phyloP scores from a whole-genome alignment of 129 eudicot species.

The Dittrichia graveolens region DNA sequence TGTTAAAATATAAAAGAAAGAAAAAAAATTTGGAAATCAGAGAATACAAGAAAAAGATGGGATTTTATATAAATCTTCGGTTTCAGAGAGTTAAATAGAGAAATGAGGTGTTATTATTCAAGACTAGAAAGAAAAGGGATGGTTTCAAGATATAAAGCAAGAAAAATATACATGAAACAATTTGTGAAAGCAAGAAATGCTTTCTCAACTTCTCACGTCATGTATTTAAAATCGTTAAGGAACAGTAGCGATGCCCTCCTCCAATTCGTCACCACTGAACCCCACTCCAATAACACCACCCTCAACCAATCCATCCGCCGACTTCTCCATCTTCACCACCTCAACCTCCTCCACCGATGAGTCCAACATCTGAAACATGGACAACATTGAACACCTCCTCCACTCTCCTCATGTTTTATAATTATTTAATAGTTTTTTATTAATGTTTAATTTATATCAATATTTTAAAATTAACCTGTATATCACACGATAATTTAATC shows the following conservation, averaged over 20 bases:
- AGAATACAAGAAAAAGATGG: neutral
- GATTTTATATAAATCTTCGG: constrained; percentile 6
- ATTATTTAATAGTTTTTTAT: too few species aligned
- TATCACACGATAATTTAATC: too few species aligned
- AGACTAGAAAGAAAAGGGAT: constrained; percentile 74
- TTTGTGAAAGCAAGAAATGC: constrained; percentile 80
- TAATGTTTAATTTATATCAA: too few species aligned
- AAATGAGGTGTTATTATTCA: constrained; percentile 86
- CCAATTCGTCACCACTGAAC: constrained; percentile 84
- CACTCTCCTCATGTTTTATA: too few species aligned
- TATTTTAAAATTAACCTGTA: too few species aligned
- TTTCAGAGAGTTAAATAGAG: neutral
- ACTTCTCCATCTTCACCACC: constrained; percentile 35
- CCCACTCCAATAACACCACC: constrained; percentile 45
- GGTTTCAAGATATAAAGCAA: constrained; percentile 81
- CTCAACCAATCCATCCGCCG: constrained; percentile 22
- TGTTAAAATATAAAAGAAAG: neutral
- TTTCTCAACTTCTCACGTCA: constrained; percentile 67
- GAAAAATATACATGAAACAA: constrained; percentile 87
- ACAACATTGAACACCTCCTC: constrained; percentile 60
- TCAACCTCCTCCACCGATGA: constrained; percentile 69
- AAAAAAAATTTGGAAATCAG: constrained; percentile 8
- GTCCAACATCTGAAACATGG: constrained; percentile 62
- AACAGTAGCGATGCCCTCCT: constrained; percentile 80
- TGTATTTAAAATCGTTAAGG: constrained; percentile 66